Evolutionary conservation across 805 yeast species (phyloP).

Genomic region (Isabelozyma pseudorhagii): DNA sequence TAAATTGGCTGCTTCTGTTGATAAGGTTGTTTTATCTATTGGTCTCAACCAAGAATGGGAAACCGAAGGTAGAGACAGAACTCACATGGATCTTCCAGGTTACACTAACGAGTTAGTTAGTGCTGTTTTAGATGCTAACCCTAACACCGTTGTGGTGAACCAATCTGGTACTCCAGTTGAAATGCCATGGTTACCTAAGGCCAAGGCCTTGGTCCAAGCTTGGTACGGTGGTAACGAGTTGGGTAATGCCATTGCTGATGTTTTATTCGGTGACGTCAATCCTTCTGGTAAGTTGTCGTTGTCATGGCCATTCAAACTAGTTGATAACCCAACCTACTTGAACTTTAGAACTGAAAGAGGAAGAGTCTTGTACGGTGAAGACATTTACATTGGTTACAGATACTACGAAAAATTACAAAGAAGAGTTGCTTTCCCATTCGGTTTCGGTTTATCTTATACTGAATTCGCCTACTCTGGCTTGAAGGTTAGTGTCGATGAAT

Average conservation of each 20-base stretch:
- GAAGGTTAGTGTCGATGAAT: slow-evolving; percentile 12
- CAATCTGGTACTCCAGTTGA: slow-evolving; percentile 33
- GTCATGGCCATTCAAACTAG: slow-evolving; percentile 19
- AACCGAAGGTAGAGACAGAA: slow-evolving; percentile 28
- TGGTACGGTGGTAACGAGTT: slow-evolving; percentile 36
- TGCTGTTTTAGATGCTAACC: slow-evolving; percentile 24
- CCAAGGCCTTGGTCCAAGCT: slow-evolving; percentile 25
- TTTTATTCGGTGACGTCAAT: slow-evolving; percentile 28
- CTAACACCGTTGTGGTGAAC: slow-evolving; percentile 27
- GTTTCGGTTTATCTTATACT: slow-evolving; percentile 29
- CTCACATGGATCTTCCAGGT: slow-evolving; percentile 27
- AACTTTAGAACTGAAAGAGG: slow-evolving; percentile 27
- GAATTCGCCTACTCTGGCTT: slow-evolving; percentile 14
- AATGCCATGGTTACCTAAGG: slow-evolving; percentile 26
- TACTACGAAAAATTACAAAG: slow-evolving; percentile 25
- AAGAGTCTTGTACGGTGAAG: slow-evolving; percentile 31
- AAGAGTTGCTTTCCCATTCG: slow-evolving; percentile 30
- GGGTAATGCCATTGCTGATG: slow-evolving; percentile 31
- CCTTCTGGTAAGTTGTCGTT: slow-evolving; percentile 27
- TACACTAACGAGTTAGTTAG: slow-evolving; percentile 20
- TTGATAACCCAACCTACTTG: slow-evolving; percentile 27
- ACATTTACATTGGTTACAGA: slow-evolving; percentile 28
- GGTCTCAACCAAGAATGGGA: slow-evolving; percentile 30
- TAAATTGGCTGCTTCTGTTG: slow-evolving; percentile 20
- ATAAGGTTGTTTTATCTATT: slow-evolving; percentile 25